A percentile compares a stretch with the other conserved stretches of the same genome.
Evolutionary conservation across 2,329 filamentous ascomycete species (phyloP).

Genomic region (Penicillium hordei): DNA sequence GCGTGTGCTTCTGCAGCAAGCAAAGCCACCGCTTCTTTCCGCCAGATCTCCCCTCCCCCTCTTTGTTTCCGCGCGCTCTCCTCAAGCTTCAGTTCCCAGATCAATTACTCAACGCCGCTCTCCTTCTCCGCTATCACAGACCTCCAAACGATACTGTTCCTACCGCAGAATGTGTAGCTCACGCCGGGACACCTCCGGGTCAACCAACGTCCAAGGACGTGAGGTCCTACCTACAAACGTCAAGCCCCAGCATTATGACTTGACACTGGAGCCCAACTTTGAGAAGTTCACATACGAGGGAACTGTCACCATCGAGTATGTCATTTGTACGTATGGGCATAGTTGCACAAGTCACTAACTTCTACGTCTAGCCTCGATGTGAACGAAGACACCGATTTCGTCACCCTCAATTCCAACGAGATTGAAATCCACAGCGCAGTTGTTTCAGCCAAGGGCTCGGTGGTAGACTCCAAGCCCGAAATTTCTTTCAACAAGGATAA

Average conservation of each 20-base stretch:
- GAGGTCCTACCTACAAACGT: conserved; percentile 91
- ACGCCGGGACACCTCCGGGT: conserved; percentile 56
- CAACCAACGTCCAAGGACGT: conserved; percentile 65
- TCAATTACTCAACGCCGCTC: conserved; percentile 22
- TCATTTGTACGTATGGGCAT: neutral
- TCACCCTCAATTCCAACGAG: conserved; percentile 85
- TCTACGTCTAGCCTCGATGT: conserved; percentile 65
- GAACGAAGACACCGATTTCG: conserved; percentile 75
- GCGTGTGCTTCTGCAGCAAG: conserved; percentile 36
- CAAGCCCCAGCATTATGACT: conserved; percentile 85
- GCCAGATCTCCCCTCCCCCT: conserved; percentile 31
- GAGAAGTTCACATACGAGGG: conserved; percentile 84
- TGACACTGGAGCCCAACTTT: conserved; percentile 89
- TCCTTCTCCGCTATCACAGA: conserved; percentile 32
- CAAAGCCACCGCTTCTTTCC: conserved; percentile 37
- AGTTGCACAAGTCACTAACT: conserved; percentile 10
- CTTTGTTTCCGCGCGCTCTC: conserved; percentile 26
- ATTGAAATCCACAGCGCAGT: conserved; percentile 76
- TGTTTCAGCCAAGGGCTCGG: conserved; percentile 58
- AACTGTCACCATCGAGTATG: conserved; percentile 75
- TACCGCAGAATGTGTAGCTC: conserved; percentile 75
- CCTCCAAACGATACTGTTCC: conserved; percentile 64
- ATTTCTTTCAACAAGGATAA: conserved; percentile 73
- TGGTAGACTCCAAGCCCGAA: conserved; percentile 62
- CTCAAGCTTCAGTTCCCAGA: conserved; percentile 22